A percentile compares a stretch with the other conserved stretches of the same genome.
These are phyloP conservation scores for Penicillium sp. DNA, from an alignment of 2,329 filamentous ascomycete genomes.

Conservation along the genomic window DNA sequence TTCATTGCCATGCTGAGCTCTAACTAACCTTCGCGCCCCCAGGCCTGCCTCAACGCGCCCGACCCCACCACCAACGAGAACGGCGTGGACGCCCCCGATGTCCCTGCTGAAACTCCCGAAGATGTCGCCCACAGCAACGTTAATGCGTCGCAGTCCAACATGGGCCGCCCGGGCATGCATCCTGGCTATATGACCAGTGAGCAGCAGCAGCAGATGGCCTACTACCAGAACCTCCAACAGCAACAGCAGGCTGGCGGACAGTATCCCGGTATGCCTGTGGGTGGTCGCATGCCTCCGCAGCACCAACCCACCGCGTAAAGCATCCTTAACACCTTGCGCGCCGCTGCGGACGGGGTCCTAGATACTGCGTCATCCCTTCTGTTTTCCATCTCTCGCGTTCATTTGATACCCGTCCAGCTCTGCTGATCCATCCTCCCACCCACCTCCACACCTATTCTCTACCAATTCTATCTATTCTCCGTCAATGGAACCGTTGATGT, in stretches of 20 bases:
- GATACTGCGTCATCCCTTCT: slow-evolving; percentile 27
- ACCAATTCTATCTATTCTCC: not conserved
- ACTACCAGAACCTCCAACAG: slow-evolving; percentile 78
- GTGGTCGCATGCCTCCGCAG: slow-evolving; percentile 76
- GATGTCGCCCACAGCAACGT: slow-evolving; percentile 77
- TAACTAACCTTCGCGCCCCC: not conserved
- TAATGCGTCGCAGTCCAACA: slow-evolving; percentile 65
- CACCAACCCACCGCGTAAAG: slow-evolving; percentile 73
- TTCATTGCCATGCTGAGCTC: not conserved
- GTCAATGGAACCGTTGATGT: not conserved
- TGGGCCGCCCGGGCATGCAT: slow-evolving; percentile 66
- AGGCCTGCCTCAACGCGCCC: slow-evolving; percentile 96
- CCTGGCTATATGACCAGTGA: slow-evolving; percentile 68
- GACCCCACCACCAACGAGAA: slow-evolving; percentile 84
- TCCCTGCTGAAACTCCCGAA: slow-evolving; percentile 81
- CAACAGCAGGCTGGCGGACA: slow-evolving; percentile 66
- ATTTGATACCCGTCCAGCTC: slow-evolving; percentile 40
- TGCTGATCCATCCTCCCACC: slow-evolving; percentile 27
- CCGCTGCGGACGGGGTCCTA: slow-evolving; percentile 21
- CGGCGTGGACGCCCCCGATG: slow-evolving; percentile 71
- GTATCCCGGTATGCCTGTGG: slow-evolving; percentile 72
- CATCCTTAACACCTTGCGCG: slow-evolving; percentile 16
- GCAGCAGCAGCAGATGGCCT: slow-evolving; percentile 74
- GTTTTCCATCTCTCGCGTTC: slow-evolving; percentile 31
- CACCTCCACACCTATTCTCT: slow-evolving; percentile 5